phyloP scores from a whole-genome alignment of 2,329 filamentous ascomycete genomes.

The Hirsutella minnesotensis region DNA sequence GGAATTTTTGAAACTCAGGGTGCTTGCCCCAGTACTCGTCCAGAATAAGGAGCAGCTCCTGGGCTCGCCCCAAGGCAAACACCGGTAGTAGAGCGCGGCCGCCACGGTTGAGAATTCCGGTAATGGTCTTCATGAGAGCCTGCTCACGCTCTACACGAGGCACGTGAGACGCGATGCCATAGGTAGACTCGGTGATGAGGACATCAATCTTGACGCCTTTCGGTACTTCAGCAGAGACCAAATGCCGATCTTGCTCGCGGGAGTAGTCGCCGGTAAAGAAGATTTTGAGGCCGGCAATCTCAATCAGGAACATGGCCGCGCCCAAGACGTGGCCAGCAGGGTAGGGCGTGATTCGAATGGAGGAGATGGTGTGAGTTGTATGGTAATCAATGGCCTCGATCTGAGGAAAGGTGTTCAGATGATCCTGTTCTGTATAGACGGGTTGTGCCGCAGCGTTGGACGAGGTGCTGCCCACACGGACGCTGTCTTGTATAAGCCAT shows the following conservation, averaged over 20 bases:
- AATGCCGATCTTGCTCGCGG: conserved; percentile 85
- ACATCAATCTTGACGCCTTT: conserved; percentile 86
- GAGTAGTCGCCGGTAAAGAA: conserved; percentile 98
- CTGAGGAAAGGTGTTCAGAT: conserved; percentile 81
- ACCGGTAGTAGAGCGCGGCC: conserved; percentile 90
- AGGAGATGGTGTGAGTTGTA: conserved; percentile 93
- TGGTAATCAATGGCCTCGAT: conserved; percentile 98
- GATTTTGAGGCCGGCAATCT: conserved; percentile 92
- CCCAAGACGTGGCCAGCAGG: conserved; percentile 96
- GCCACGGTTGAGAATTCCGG: conserved; percentile 78
- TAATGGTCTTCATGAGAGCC: conserved; percentile 91
- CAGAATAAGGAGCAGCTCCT: conserved; percentile 85
- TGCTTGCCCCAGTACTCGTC: conserved; percentile 97
- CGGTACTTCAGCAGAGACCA: conserved; percentile 87
- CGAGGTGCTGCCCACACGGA: conserved; percentile 69
- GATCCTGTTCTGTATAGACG: conserved; percentile 91
- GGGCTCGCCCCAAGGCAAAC: conserved; percentile 85
- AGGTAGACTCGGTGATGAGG: conserved; percentile 94
- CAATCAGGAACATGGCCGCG: conserved; percentile 95
- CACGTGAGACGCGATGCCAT: conserved; percentile 88
- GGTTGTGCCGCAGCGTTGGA: conserved; percentile 55
- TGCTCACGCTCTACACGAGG: conserved; percentile 85
- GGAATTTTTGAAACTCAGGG: conserved; percentile 74
- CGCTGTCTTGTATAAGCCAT: conserved; percentile 95
- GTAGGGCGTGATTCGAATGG: conserved; percentile 92